Evolutionary conservation across 2,329 filamentous ascomycete genomes (phyloP), one percentile per base, ranked within the genome.

Genomic region (Neophaeococcomyces mojaviensis): DNA sequence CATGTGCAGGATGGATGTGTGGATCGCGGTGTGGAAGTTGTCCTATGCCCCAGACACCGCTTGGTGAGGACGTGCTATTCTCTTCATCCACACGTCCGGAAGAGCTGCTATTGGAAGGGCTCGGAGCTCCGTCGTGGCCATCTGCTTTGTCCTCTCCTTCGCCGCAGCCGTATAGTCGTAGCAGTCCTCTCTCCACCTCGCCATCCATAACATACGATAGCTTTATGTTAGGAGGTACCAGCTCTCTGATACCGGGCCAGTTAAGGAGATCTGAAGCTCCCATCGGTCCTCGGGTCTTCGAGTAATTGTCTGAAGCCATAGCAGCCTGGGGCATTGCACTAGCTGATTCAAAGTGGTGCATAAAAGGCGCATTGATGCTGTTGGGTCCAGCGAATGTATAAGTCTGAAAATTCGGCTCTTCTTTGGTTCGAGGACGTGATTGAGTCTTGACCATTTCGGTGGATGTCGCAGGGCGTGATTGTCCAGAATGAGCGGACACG

Each of bases 241-340:
- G 61, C 51, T 74, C 67, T 60, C 72, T 67, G 45, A 92, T 87
- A 0, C 81, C 76, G 0, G 76, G 76, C 81, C 84, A 88, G 38
- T 77, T 73, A 22, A 97, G 69, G 15, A 97, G 70, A 51, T 88
- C 78, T 41, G 92, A 86, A 1, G 88, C 88, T n/a, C 88, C 79
- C 0, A 89, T 96, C 0, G 87, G 22, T 22, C 37, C 37, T 16
- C 82, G 78, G 1, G 88, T 86, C 46, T 94, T 86, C 1, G 84
- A 78, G 12, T 85, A 77, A 53, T 81, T 75, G 38, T 79, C 80
- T 5, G 39, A 18, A 31, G 24, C 26, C 34, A 31, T 26, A 26
- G 24, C 31, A 3, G 8, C 34, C 9, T 7, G 34, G 8, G 35
- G 22, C 20, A 39, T 20, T 5, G 13, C 19, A 20, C 20, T 15